Conservation (phyloP, 768 basidiomycete genomes). For the Xerocomus brunneocitrinus region DNA sequence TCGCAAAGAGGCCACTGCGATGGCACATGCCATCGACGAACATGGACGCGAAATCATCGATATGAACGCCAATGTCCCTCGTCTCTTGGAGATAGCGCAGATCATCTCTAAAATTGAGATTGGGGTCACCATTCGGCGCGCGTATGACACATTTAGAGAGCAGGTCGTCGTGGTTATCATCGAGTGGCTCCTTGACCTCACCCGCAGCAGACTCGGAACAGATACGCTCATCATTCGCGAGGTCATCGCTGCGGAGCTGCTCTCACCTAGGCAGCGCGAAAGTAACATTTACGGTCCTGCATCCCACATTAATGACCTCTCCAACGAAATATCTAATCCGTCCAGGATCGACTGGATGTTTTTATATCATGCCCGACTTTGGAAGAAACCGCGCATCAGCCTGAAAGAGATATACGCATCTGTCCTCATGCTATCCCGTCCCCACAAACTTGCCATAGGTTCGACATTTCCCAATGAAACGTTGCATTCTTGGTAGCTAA, state of each 20-base stretch:
- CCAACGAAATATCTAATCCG: conserved; percentile 42
- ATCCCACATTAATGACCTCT: conserved; percentile 33
- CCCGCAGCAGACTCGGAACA: conserved; percentile 61
- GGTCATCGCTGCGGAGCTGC: conserved; percentile 63
- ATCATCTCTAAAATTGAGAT: conserved; percentile 84
- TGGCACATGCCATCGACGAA: conserved; percentile 65
- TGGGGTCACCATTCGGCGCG: conserved; percentile 82
- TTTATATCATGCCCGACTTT: conserved; percentile 76
- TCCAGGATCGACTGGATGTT: conserved; percentile 72
- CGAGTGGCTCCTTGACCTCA: conserved; percentile 80
- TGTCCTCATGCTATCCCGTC: conserved; percentile 62
- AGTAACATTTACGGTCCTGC: conserved; percentile 40
- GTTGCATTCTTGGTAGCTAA: conserved; percentile 4
- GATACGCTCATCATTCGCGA: conserved; percentile 69
- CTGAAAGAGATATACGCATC: conserved; percentile 81
- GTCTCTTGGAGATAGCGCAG: conserved; percentile 73
- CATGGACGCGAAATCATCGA: conserved; percentile 80
- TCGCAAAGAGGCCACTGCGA: conserved; percentile 51
- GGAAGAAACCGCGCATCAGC: conserved; percentile 79
- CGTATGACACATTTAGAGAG: conserved; percentile 86
- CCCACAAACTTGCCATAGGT: conserved; percentile 79
- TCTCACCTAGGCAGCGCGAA: conserved; percentile 57
- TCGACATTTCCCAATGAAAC: conserved; percentile 24
- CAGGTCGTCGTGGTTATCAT: conserved; percentile 79
- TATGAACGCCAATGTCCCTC: conserved; percentile 49